Evolutionary conservation across 306 rosid genomes (phyloP).

Genomic region (Acacia confusa): DNA sequence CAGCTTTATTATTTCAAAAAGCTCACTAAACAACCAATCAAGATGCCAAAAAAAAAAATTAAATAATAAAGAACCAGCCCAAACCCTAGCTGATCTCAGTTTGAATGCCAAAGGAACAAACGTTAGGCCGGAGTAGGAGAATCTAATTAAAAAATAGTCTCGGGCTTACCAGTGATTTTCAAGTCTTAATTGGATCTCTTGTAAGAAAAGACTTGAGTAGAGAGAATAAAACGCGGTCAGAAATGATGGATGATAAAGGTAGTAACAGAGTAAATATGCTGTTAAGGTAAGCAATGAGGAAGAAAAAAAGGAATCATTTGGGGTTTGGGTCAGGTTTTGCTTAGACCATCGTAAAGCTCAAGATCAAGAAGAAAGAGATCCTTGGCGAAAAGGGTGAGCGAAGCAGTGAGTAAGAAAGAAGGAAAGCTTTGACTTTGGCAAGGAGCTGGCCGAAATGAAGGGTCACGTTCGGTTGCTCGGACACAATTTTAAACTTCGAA

Average conservation of each 20-base stretch:
- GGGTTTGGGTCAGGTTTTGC: slow-evolving; percentile 30
- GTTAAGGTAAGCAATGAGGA: not conserved
- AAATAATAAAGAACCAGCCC: not conserved
- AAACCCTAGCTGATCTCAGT: slow-evolving; percentile 30
- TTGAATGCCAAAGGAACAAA: not conserved
- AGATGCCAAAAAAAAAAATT: not conserved
- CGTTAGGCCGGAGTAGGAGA: not conserved
- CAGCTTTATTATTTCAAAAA: not conserved
- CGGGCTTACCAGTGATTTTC: slow-evolving; percentile 30
- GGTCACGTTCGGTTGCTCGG: slow-evolving; percentile 10
- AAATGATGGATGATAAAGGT: not conserved
- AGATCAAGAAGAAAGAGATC: slow-evolving; percentile 17
- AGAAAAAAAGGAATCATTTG: slow-evolving; percentile 11
- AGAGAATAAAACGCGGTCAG: not conserved
- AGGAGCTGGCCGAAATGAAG: not conserved
- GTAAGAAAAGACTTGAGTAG: not conserved
- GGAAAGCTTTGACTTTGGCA: slow-evolving; percentile 17
- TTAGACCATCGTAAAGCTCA: slow-evolving; percentile 39
- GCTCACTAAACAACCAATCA: not conserved
- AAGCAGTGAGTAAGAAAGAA: not conserved
- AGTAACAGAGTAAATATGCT: not conserved
- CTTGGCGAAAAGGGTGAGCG: not conserved
- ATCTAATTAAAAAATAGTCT: slow-evolving; percentile 3
- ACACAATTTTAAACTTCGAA: slow-evolving; percentile 10
- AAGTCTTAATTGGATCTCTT: slow-evolving; percentile 35